Percentiles rank a stretch among this genome's conserved stretches.
These are phyloP conservation scores for Russula emetica DNA, from an alignment of 768 basidiomycete genomes.

Conservation along the genomic window DNA sequence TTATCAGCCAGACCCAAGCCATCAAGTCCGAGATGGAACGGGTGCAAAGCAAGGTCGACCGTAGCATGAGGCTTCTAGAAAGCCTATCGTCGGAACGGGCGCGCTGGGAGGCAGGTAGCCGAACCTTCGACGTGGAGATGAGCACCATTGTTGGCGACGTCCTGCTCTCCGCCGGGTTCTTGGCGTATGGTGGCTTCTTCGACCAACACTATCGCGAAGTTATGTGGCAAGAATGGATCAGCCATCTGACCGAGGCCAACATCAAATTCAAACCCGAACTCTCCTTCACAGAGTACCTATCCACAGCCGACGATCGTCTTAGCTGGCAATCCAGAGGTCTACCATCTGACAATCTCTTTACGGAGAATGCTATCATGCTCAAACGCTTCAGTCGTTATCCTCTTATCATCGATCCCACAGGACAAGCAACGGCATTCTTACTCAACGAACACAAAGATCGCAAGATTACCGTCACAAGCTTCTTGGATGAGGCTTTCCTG, in stretches of 20 bases:
- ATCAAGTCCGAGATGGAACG: constrained; percentile 98
- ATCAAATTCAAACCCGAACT: constrained; percentile 91
- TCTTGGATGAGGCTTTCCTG: constrained; percentile 97
- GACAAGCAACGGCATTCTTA: constrained; percentile 92
- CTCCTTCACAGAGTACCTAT: constrained; percentile 91
- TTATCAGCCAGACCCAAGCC: constrained; percentile 95
- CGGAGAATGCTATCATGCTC: constrained; percentile 99
- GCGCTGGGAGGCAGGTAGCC: constrained; percentile 93
- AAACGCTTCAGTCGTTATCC: constrained; percentile 98
- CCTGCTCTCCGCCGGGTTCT: constrained; percentile 89
- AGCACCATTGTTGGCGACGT: constrained; percentile 98
- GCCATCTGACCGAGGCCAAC: constrained; percentile 81
- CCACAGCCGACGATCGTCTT: constrained; percentile 93
- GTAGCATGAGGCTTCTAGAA: constrained; percentile 91
- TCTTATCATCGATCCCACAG: constrained; percentile 95
- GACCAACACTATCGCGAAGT: constrained; percentile 96
- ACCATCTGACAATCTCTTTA: constrained; percentile 93
- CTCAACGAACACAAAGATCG: constrained; percentile 92
- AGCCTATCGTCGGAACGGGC: constrained; percentile 91
- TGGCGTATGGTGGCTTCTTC: constrained; percentile 97
- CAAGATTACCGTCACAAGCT: constrained; percentile 97
- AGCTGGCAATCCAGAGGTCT: constrained; percentile 94
- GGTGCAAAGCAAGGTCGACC: constrained; percentile 94
- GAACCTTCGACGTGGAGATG: constrained; percentile 97
- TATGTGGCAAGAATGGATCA: constrained; percentile 96